Evolutionary conservation across 2,329 filamentous ascomycete genomes (phyloP).

Genomic region (Colletotrichum navitas): DNA sequence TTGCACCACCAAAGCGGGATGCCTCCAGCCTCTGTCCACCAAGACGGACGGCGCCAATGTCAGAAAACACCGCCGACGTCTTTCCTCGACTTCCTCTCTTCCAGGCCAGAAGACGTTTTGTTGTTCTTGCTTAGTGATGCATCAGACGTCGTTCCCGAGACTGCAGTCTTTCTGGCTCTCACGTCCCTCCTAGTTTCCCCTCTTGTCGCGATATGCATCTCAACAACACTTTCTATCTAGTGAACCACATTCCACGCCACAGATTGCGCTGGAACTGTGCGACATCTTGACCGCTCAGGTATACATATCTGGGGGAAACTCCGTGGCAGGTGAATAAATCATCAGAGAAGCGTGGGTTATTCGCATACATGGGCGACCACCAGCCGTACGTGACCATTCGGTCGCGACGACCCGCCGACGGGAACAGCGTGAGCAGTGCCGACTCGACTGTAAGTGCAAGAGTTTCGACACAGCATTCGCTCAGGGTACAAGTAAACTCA

Average conservation of each 20-base stretch:
- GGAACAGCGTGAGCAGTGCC: slow-evolving; percentile 60
- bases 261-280: background rate
- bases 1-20: slow-evolving; percentile 32
- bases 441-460: slow-evolving; percentile 62
- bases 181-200: slow-evolving; percentile 18
- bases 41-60: slow-evolving; percentile 18
- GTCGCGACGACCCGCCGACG: slow-evolving; percentile 61
- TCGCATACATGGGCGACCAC: slow-evolving; percentile 43
- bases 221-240: slow-evolving; percentile 3
- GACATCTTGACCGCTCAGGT: background rate
- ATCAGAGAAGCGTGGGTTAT: background rate
- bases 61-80: slow-evolving; percentile 21
- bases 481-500: slow-evolving; percentile 38
- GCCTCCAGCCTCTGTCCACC: slow-evolving; percentile 22
- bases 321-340: background rate
- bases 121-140: slow-evolving; percentile 11
- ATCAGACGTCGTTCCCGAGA: slow-evolving; percentile 11
- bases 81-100: slow-evolving; percentile 5
- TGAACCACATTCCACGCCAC: background rate
- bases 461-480: slow-evolving; percentile 25
- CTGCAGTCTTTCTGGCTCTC: slow-evolving; percentile 27
- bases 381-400: slow-evolving; percentile 67
- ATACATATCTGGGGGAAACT: background rate
- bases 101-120: background rate
- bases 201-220: slow-evolving; percentile 8